These are phyloP conservation scores for Colletotrichum tropicale DNA, from an alignment of 2,329 filamentous ascomycete genomes.

Conservation along the genomic window DNA sequence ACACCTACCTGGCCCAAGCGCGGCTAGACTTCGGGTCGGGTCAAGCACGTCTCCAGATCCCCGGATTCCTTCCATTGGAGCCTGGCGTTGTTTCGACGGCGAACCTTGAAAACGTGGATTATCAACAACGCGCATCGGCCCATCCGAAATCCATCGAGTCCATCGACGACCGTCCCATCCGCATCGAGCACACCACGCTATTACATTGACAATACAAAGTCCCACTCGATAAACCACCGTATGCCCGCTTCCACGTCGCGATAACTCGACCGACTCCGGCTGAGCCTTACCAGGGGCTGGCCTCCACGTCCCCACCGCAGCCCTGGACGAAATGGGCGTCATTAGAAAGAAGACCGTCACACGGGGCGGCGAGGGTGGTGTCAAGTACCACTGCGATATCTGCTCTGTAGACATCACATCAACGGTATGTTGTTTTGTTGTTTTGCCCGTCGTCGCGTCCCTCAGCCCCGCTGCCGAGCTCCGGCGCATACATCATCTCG, in stretches of 20 bases:
- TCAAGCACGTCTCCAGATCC: neutral
- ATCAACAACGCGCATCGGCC: neutral
- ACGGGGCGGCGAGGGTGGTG: conserved; percentile 83
- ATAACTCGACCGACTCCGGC: conserved; percentile 9
- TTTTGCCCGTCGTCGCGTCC: neutral
- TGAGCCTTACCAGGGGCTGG: conserved; percentile 19
- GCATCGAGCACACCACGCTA: neutral
- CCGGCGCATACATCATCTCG: neutral
- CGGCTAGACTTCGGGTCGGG: conserved; percentile 7
- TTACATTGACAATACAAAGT: neutral
- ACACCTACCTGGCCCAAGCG: fast-evolving
- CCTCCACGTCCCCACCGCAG: conserved; percentile 19
- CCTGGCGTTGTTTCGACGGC: conserved; percentile 7
- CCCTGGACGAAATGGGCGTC: conserved; percentile 73
- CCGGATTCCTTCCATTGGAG: conserved; percentile 2
- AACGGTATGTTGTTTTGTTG: conserved; percentile 67
- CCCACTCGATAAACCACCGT: neutral
- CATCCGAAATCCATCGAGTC: conserved; percentile 7
- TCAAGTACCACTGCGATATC: conserved; percentile 97
- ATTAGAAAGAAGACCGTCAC: conserved; percentile 95
- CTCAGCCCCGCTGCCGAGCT: neutral
- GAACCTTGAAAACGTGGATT: neutral
- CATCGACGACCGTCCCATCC: neutral
- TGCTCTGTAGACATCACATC: conserved; percentile 97
- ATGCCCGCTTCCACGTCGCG: neutral